phyloP scores from a whole-genome alignment of 2,329 filamentous ascomycete genomes.

The Teratosphaeria nubilosa region DNA sequence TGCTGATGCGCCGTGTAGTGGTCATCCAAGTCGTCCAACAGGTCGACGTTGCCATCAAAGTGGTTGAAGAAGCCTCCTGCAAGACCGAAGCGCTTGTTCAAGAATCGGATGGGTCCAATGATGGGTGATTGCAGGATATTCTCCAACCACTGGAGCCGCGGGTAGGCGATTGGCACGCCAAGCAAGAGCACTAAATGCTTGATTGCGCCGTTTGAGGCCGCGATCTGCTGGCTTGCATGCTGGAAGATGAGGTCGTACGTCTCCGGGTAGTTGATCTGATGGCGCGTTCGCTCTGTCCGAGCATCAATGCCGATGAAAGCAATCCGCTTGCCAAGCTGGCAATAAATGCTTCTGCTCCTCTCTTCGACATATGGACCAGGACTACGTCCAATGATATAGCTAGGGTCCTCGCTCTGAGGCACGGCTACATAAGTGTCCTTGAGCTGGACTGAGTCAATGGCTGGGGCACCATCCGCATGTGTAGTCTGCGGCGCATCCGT shows the following conservation, averaged over 20 bases:
- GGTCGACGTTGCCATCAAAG: constrained; percentile 68
- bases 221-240: constrained; percentile 43
- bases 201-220: constrained; percentile 42
- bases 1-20: constrained; percentile 84
- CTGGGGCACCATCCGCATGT: constrained; percentile 34
- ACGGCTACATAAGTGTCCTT: constrained; percentile 62
- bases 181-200: constrained; percentile 54
- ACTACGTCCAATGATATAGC: constrained; percentile 67
- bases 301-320: constrained; percentile 52
- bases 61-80: constrained; percentile 82
- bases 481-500: constrained; percentile 55
- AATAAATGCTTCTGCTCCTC: constrained; percentile 50
- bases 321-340: constrained; percentile 55
- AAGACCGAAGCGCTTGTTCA: constrained; percentile 83
- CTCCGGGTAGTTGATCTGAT: constrained; percentile 79
- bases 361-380: constrained; percentile 59
- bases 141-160: constrained; percentile 87
- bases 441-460: constrained; percentile 60
- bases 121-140: constrained; percentile 80
- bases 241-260: constrained; percentile 53
- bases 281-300: constrained; percentile 68
- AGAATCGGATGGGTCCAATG: constrained; percentile 76
- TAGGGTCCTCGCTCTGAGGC: constrained; percentile 49
- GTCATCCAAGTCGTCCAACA: constrained; percentile 56
- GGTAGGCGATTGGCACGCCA: constrained; percentile 61